Evolutionary conservation across 2,329 filamentous ascomycete genomes (phyloP).

Genomic region (Fusarium tupiense): DNA sequence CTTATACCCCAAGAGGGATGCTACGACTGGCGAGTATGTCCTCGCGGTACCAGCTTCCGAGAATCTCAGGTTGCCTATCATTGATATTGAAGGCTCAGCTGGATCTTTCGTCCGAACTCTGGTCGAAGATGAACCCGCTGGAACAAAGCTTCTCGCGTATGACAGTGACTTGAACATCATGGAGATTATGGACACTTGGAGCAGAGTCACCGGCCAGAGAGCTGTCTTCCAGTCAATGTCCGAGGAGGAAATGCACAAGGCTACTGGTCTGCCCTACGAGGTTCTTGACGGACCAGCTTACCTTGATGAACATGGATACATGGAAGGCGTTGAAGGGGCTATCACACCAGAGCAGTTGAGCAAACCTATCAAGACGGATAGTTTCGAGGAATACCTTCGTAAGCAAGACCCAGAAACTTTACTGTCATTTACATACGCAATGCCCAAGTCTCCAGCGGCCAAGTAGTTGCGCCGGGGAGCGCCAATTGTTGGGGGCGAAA

Average conservation of each 20-base stretch:
- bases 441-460: neutral
- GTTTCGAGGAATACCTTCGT: slow-evolving; percentile 46
- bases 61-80: slow-evolving; percentile 49
- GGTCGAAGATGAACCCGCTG: slow-evolving; percentile 51
- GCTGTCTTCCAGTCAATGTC: slow-evolving; percentile 45
- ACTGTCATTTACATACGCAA: neutral
- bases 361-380: slow-evolving; percentile 42
- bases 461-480: neutral
- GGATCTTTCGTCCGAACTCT: slow-evolving; percentile 57
- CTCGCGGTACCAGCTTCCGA: slow-evolving; percentile 44
- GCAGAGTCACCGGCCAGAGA: slow-evolving; percentile 49
- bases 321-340: slow-evolving; percentile 49
- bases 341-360: slow-evolving; percentile 53
- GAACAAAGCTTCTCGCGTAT: slow-evolving; percentile 57
- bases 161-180: slow-evolving; percentile 50
- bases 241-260: slow-evolving; percentile 47
- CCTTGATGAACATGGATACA: slow-evolving; percentile 53
- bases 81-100: slow-evolving; percentile 51
- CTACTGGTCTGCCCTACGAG: slow-evolving; percentile 49
- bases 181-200: slow-evolving; percentile 50
- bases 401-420: slow-evolving; percentile 23
- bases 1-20: slow-evolving; percentile 40
- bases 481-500: no score
- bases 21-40: slow-evolving; percentile 43
- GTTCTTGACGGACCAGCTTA: slow-evolving; percentile 49